Base-by-base conservation (phyloP, 2,329 filamentous ascomycete species). In the Epichloe festucae region DNA sequence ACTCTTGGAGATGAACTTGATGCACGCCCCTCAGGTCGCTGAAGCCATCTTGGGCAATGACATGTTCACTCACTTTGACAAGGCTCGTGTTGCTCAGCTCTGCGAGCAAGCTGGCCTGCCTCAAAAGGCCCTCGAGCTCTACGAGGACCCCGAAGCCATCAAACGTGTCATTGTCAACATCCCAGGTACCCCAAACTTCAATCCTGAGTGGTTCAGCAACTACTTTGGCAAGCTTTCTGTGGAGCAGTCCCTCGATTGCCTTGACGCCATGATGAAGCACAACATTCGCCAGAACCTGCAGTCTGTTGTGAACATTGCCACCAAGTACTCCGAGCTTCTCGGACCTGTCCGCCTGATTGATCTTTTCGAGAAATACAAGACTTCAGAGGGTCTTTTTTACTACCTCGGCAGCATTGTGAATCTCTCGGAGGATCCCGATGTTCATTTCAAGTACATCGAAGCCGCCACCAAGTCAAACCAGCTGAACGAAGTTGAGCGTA, bases 381-480 rank as follows among this genome's bases (percentile, higher is more conserved):
- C 93, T 38, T 84, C 89, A 3, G 93, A 98, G 69, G 93, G 93
- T 66, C 82, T 98, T 4, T 98, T 98, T 93, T 96, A 95, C 75
- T 98, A 96, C 72, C 82, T 98, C 15, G 93, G 93, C 55, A 95
- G 90, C 66, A 94, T 98, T 60, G 91, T 98, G 70, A 98, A 98
- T 67, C 76, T 98, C 46, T 95, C 88, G 53, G 89, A 97, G 67
- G 93, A 97, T 61, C 78, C 86, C 21, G 93, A 98, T 65, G 93
- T 98, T 34, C 87, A 93, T 66, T 98, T 96, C 82, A 98, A 98
- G 77, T 98, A 98, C 70, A 95, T 98, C 54, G 91, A 98, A 71
- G 89, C 93, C 52, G 93, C 94, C 35, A 95, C 90, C 23, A 87
- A 84, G 64, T 94, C 95, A 81, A 83, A 85, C 34, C 91, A 98